phyloP scores from a whole-genome alignment of 768 basidiomycete species.

The Amanita pseudoporphyria region DNA sequence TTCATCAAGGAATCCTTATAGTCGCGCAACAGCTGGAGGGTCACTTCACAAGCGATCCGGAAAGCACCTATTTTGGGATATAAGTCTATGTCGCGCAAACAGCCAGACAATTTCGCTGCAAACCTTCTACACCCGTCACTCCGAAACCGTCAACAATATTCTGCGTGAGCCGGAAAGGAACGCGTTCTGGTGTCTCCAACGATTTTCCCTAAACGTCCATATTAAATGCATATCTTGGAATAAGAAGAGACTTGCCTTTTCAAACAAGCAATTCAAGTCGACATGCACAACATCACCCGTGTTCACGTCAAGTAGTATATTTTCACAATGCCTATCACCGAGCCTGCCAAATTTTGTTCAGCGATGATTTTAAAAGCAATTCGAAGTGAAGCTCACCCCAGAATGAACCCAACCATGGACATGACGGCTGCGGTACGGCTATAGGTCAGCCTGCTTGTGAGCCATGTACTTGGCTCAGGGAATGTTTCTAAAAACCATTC shows the following conservation, averaged over 20 bases:
- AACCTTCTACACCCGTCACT: slow-evolving; percentile 87
- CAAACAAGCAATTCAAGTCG: slow-evolving; percentile 97
- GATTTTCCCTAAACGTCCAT: slow-evolving; percentile 53
- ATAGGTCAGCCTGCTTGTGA: slow-evolving; percentile 79
- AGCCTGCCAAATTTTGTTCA: slow-evolving; percentile 38
- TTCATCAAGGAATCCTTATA: slow-evolving; percentile 93
- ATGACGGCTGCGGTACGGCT: slow-evolving; percentile 90
- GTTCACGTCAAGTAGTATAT: slow-evolving; percentile 84
- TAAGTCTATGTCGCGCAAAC: background rate
- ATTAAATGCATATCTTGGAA: background rate
- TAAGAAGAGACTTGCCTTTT: slow-evolving; percentile 52
- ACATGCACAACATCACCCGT: slow-evolving; percentile 93
- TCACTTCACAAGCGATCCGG: slow-evolving; percentile 85
- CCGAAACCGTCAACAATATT: slow-evolving; percentile 91
- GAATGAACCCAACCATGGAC: slow-evolving; percentile 96
- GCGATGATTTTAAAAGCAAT: background rate
- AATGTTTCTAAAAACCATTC: slow-evolving; percentile 98
- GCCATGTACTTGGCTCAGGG: slow-evolving; percentile 94
- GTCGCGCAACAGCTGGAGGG: slow-evolving; percentile 75
- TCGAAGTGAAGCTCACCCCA: slow-evolving; percentile 52
- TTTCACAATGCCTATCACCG: slow-evolving; percentile 96
- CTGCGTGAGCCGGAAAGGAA: slow-evolving; percentile 91
- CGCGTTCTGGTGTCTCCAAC: slow-evolving; percentile 81
- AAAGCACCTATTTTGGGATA: slow-evolving; percentile 58
- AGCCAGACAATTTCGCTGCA: background rate